A percentile compares a stretch with the other conserved stretches of the same genome.
Conservation (phyloP, 2,329 filamentous ascomycete species). For the Colletotrichum camelliae region DNA sequence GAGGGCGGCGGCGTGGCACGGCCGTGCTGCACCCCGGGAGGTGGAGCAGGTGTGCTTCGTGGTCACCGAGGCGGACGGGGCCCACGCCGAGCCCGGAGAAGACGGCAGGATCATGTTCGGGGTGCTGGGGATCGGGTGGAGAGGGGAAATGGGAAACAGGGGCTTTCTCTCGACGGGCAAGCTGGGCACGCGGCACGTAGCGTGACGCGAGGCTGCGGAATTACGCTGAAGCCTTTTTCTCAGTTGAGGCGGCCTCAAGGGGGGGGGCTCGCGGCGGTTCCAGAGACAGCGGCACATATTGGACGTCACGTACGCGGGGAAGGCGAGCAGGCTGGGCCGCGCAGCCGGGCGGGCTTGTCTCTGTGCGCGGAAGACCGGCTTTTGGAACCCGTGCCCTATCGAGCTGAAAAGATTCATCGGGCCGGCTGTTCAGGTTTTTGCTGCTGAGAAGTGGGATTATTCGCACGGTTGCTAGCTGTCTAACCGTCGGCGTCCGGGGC, state of each 20-base stretch:
- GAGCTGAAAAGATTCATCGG: not conserved
- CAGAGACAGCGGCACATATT: not conserved
- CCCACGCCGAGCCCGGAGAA: conserved; percentile 55
- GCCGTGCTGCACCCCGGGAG: conserved; percentile 68
- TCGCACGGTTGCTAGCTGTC: not conserved
- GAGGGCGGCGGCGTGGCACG: conserved; percentile 42
- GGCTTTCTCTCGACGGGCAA: conserved; percentile 89
- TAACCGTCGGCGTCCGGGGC: not conserved
- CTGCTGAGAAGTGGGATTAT: not conserved
- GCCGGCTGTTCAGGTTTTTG: not conserved
- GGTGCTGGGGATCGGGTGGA: conserved; percentile 86
- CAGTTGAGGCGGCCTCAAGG: not conserved
- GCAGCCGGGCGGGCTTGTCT: not conserved
- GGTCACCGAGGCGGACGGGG: conserved; percentile 48
- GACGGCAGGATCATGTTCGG: conserved; percentile 75
- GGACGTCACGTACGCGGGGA: not conserved
- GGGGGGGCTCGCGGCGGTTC: not conserved
- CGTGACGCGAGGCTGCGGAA: not conserved
- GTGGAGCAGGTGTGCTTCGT: conserved; percentile 72
- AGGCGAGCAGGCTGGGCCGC: not conserved
- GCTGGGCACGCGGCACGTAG: conserved; percentile 59
- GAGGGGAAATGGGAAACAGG: conserved; percentile 85
- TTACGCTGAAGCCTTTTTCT: not conserved
- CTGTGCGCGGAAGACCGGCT: not conserved
- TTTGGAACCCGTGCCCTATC: not conserved